phyloP scores from a whole-genome alignment of 192 early-diverging fungal genomes.

The Linnemannia hyalina region DNA sequence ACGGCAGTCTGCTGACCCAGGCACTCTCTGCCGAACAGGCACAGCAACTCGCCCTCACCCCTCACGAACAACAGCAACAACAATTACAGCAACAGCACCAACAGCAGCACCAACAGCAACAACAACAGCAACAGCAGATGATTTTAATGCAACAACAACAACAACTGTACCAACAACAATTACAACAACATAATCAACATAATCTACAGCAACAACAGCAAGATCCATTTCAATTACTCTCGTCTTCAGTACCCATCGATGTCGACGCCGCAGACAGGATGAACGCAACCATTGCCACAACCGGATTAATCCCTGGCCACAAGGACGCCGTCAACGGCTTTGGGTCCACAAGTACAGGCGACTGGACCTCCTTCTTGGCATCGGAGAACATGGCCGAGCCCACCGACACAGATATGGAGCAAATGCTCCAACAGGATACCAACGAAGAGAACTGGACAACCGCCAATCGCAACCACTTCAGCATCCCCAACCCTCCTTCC shows the following conservation, averaged over 20 bases:
- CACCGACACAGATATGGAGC: constrained; percentile 44
- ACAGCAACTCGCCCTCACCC: background rate
- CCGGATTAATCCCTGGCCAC: constrained; percentile 31
- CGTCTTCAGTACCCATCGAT: constrained; percentile 21
- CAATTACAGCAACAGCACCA: background rate
- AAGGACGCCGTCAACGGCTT: constrained; percentile 28
- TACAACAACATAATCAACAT: background rate
- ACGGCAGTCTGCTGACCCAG: constrained; percentile 35
- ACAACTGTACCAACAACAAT: constrained; percentile 18
- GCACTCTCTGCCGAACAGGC: constrained; percentile 39
- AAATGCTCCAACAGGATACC: constrained; percentile 29
- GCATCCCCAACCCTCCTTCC: constrained; percentile 43
- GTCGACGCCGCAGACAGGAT: background rate
- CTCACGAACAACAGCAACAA: background rate
- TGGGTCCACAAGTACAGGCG: constrained; percentile 12
- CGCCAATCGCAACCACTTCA: constrained; percentile 32
- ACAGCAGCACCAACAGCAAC: constrained; percentile 11
- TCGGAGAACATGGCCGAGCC: constrained; percentile 18
- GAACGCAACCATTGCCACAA: background rate
- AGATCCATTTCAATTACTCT: background rate
- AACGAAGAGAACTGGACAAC: constrained; percentile 52
- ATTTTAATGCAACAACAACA: constrained; percentile 12
- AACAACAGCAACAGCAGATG: constrained; percentile 20
- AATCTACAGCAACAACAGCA: constrained; percentile 16
- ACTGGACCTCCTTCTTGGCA: constrained; percentile 43